A percentile compares a stretch with the other conserved stretches of the same genome.
phyloP scores from a whole-genome alignment of 805 yeast genomes.

The Teunomyces lycoperdinae region DNA sequence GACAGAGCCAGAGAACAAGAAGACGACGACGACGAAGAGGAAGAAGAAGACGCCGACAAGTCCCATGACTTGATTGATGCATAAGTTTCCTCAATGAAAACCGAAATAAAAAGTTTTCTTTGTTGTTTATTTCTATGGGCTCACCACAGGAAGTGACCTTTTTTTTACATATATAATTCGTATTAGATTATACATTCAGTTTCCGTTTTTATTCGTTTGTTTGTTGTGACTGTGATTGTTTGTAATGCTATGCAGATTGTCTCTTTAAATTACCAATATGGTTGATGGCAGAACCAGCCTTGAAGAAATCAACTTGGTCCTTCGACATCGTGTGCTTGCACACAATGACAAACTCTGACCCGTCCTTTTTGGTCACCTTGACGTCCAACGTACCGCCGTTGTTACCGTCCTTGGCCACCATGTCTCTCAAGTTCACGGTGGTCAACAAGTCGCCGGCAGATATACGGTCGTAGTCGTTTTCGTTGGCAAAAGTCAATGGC shows the following conservation, averaged over 20 bases:
- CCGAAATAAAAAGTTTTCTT: not conserved
- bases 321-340: conserved; percentile 95
- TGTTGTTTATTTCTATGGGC: conserved; percentile 2
- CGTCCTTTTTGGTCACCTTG: conserved; percentile 71
- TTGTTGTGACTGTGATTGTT: not conserved
- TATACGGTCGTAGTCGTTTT: conserved; percentile 80
- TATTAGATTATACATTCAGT: not conserved
- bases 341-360: conserved; percentile 64
- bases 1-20: conserved; percentile 78
- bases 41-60: conserved; percentile 34
- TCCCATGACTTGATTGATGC: conserved; percentile 45
- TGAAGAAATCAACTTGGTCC: conserved; percentile 94
- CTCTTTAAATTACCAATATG: conserved; percentile 64
- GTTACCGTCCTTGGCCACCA: conserved; percentile 78
- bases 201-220: not conserved
- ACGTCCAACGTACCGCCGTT: conserved; percentile 80
- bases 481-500: conserved; percentile 90
- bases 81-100: conserved; percentile 12
- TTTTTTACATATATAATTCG: conserved; percentile 1
- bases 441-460: conserved; percentile 74
- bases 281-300: conserved; percentile 96
- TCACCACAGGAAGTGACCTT: not conserved
- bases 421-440: conserved; percentile 69
- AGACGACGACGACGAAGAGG: conserved; percentile 46
- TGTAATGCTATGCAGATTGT: conserved; percentile 4